A percentile compares a stretch with the other conserved stretches of the same genome.
Conservation (phyloP, 768 basidiomycete genomes). For the Naganishia randhawae region DNA sequence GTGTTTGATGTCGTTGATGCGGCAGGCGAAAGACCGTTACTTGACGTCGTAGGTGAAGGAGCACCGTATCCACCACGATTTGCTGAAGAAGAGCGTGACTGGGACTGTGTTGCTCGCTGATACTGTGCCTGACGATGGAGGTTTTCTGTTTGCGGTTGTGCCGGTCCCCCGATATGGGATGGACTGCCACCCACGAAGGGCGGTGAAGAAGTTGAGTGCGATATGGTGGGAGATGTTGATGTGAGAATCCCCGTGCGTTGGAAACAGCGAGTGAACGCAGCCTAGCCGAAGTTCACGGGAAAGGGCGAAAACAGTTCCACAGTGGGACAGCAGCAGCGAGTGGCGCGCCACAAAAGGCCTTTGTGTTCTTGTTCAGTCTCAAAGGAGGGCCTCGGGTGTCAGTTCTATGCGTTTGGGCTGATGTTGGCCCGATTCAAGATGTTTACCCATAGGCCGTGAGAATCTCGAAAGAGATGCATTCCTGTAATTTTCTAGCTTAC, state of each 20-base stretch:
- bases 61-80: constrained; percentile 18
- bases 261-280: neutral
- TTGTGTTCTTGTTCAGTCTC: neutral
- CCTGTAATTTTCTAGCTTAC: neutral
- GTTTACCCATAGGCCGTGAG: neutral
- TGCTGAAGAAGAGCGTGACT: constrained; percentile 11
- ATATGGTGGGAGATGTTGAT: constrained; percentile 19
- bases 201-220: constrained; percentile 19
- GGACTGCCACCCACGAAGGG: constrained; percentile 18
- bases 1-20: constrained; percentile 17
- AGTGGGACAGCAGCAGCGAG: neutral
- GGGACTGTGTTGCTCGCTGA: constrained; percentile 9
- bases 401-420: neutral
- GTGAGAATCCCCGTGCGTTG: neutral
- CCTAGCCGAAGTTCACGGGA: neutral
- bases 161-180: constrained; percentile 1
- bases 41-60: constrained; percentile 7
- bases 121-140: constrained; percentile 17
- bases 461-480: neutral
- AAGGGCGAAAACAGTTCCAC: constrained; percentile 10
- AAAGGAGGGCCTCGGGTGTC: neutral
- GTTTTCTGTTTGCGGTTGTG: neutral
- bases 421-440: neutral
- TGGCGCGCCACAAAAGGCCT: neutral
- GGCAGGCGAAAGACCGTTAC: constrained; percentile 19